Evolutionary conservation across 352 stramenopile genomes (phyloP), one percentile per base, ranked within the genome.

Genomic region (Thalassiosira hispida): DNA sequence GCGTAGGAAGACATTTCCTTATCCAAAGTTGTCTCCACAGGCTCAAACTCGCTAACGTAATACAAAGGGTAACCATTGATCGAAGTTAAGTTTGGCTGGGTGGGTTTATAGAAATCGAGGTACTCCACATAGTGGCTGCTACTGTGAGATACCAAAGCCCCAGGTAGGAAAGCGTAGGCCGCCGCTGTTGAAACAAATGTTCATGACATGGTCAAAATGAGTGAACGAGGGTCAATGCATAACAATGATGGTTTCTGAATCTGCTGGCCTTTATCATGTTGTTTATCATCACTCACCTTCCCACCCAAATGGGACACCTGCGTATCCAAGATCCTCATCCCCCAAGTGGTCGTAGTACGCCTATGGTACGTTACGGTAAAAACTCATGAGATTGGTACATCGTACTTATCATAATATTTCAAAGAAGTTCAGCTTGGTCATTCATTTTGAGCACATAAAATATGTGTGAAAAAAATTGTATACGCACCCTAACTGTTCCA

Each of bases 261-360:
- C 3, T 27, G 22, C 12, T 59, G 20, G 51, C 12, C 18, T 64
- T 20, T 38, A 77, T n/a, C n/a, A n/a, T n/a, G n/a, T n/a, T n/a
- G n/a, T n/a, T n/a, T 12, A 69, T 73, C 20, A 61, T 76, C 16
- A 44, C 40, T 64, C 27, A 64, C 55, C 55, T 64, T 79, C 71
- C 88, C 88, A 93, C 38, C 83, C 77, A 42, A 74, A 71, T 20
- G 85, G 85, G 14, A 88, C 84, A 46, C 83, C 81, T 11, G 66
- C 53, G 74, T 86, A 90, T 42, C 77, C 77, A 16, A 84, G 42
- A 33, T 68, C 22, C 52, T 53, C 62, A 77, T 92, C 60, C 12
- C 88, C 88, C 67, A 85, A 47, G 52, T 90, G 84, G 61, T 80
- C 69, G 47, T 84, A 90, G 66, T 87, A 90, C 22, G 81, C 81